Evolutionary conservation across 331 rosid species (phyloP).

Genomic region (Pyracantha coccinea): DNA sequence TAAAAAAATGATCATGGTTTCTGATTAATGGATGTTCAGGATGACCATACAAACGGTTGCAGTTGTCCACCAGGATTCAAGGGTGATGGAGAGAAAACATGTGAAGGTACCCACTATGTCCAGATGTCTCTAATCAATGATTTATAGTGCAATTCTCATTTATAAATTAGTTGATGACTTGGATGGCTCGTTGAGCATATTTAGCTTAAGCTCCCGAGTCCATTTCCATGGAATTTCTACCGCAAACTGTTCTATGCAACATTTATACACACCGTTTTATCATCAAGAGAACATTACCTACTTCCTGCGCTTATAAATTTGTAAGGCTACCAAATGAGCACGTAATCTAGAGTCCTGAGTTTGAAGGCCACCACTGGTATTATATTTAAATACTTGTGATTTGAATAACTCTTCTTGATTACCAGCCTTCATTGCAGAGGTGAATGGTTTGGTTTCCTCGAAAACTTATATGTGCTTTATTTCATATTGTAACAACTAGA

Average conservation of each 20-base stretch:
- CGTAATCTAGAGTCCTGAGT: background rate
- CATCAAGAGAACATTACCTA: background rate
- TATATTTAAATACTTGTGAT: background rate
- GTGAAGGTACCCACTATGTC: conserved; percentile 56
- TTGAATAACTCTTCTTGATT: background rate
- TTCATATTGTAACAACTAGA: background rate
- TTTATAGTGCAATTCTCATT: background rate
- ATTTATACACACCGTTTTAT: background rate
- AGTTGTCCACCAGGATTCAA: conserved; percentile 84
- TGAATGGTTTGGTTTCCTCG: background rate
- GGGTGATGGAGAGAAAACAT: conserved; percentile 69
- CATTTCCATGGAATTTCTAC: background rate
- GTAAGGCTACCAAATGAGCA: background rate
- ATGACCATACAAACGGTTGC: conserved; percentile 65
- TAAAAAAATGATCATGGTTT: background rate
- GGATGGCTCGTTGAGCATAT: background rate
- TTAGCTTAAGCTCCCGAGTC: background rate
- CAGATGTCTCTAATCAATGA: conserved; percentile 3
- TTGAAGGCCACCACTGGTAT: background rate
- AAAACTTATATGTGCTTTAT: background rate
- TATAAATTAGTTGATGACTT: background rate
- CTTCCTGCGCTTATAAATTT: background rate
- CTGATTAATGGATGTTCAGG: conserved; percentile 37
- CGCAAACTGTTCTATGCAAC: background rate
- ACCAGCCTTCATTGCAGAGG: background rate